These are phyloP conservation scores for Suillus cothurnatus DNA, from an alignment of 768 basidiomycete species.

Conservation along the genomic window DNA sequence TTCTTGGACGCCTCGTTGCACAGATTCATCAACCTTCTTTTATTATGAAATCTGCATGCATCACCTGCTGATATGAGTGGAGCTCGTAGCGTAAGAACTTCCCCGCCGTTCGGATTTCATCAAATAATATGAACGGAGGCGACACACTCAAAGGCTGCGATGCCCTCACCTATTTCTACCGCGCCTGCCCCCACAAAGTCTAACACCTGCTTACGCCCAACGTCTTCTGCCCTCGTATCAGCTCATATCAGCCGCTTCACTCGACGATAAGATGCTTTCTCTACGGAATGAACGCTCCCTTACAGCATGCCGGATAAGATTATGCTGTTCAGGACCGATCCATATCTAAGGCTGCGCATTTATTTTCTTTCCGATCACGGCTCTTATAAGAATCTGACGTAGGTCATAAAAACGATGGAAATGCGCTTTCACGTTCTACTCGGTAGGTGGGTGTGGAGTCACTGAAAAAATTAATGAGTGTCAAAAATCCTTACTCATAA, in stretches of 20 bases:
- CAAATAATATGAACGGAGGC: conserved; percentile 12
- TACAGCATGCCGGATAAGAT: background rate
- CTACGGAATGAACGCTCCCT: background rate
- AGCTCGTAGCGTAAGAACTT: conserved; percentile 10
- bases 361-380: background rate
- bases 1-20: conserved; percentile 21
- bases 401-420: background rate
- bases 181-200: conserved; percentile 4
- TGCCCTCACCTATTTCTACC: conserved; percentile 6
- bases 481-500: too few relatives aligned
- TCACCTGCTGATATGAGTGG: conserved; percentile 27
- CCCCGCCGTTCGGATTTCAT: conserved; percentile 12
- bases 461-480: background rate
- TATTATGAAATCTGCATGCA: conserved; percentile 16
- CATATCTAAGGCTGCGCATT: background rate
- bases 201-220: conserved; percentile 4
- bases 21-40: conserved; percentile 1
- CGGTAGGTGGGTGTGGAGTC: background rate
- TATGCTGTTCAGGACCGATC: background rate
- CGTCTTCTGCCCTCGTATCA: background rate
- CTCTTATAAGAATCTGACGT: background rate
- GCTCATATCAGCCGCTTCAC: background rate
- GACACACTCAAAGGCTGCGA: conserved; percentile 3
- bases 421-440: background rate
- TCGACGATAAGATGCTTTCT: conserved; percentile 2